Evolutionary conservation across 1,284 basidiomycete genomes (phyloP).

Genomic region (Ustilago tritici): DNA sequence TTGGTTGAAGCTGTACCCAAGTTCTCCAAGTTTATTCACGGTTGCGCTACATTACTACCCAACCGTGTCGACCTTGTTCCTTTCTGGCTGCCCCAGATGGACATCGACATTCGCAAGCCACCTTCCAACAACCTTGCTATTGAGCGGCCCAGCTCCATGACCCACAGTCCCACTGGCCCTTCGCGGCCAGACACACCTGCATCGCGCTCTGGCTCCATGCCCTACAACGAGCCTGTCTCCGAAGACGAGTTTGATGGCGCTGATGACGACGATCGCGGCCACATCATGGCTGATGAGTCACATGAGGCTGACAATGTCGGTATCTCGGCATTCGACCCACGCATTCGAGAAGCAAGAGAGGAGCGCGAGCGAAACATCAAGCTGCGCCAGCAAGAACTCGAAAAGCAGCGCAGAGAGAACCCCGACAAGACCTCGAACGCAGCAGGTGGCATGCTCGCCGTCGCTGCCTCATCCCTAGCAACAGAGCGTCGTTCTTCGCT

Average conservation of each 20-base stretch:
- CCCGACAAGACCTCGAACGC: conserved; percentile 48
- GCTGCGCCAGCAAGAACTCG: conserved; percentile 62
- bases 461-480: conserved; percentile 37
- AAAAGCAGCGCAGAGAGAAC: conserved; percentile 54
- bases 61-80: conserved; percentile 97
- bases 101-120: conserved; percentile 74
- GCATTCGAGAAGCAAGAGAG: conserved; percentile 63
- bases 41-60: conserved; percentile 91
- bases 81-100: conserved; percentile 93
- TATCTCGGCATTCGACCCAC: conserved; percentile 63
- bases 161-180: conserved; percentile 43
- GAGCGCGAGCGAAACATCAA: conserved; percentile 66
- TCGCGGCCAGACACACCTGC: conserved; percentile 61
- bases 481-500: conserved; percentile 27
- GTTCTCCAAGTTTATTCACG: conserved; percentile 94
- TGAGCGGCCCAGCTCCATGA: conserved; percentile 57
- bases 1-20: conserved; percentile 74
- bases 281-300: conserved; percentile 56
- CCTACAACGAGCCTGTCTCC: conserved; percentile 66
- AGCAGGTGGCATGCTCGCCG: conserved; percentile 50
- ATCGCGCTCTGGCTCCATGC: conserved; percentile 26
- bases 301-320: conserved; percentile 66
- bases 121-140: conserved; percentile 60
- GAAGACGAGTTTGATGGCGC: conserved; percentile 69
- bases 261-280: conserved; percentile 56